A percentile compares a stretch with the other conserved stretches of the same genome.
phyloP scores from a whole-genome alignment of 805 yeast genomes.

The Kodamaea restingae region DNA sequence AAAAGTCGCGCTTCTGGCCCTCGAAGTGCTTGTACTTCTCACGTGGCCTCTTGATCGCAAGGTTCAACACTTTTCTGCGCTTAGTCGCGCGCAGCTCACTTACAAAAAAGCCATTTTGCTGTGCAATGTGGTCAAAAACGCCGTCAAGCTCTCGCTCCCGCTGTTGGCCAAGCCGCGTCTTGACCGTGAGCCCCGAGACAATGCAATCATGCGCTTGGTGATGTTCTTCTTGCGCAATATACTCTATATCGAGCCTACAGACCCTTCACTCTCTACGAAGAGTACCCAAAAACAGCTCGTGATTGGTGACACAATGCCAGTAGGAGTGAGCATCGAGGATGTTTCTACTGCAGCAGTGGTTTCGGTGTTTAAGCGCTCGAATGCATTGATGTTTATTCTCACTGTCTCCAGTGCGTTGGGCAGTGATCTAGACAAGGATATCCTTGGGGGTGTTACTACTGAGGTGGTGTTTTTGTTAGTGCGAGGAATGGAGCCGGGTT shows the following conservation, averaged over 20 bases:
- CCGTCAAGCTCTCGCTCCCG: conserved; percentile 64
- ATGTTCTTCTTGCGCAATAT: conserved; percentile 74
- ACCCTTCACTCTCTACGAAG: conserved; percentile 44
- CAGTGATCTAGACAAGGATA: conserved; percentile 55
- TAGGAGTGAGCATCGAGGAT: conserved; percentile 59
- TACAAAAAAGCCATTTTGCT: conserved; percentile 69
- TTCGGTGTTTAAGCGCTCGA: conserved; percentile 56
- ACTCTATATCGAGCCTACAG: conserved; percentile 71
- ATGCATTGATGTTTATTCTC: conserved; percentile 69
- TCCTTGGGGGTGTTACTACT: conserved; percentile 58
- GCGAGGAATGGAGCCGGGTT: conserved; percentile 19
- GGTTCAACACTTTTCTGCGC: conserved; percentile 40
- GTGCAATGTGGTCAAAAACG: conserved; percentile 59
- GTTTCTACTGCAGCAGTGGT: conserved; percentile 60
- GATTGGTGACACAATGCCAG: conserved; percentile 46
- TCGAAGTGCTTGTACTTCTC: conserved; percentile 77
- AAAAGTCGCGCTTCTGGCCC: conserved; percentile 62
- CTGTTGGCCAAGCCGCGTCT: conserved; percentile 47
- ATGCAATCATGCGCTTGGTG: conserved; percentile 66
- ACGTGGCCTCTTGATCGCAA: conserved; percentile 72
- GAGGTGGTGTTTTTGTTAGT: conserved; percentile 67
- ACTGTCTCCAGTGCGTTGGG: conserved; percentile 66
- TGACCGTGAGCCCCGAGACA: conserved; percentile 67
- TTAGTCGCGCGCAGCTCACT: conserved; percentile 60
- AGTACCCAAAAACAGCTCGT: conserved; percentile 29